Conservation (phyloP, 345 rosid genomes). For the Toxicodendron radicans region DNA sequence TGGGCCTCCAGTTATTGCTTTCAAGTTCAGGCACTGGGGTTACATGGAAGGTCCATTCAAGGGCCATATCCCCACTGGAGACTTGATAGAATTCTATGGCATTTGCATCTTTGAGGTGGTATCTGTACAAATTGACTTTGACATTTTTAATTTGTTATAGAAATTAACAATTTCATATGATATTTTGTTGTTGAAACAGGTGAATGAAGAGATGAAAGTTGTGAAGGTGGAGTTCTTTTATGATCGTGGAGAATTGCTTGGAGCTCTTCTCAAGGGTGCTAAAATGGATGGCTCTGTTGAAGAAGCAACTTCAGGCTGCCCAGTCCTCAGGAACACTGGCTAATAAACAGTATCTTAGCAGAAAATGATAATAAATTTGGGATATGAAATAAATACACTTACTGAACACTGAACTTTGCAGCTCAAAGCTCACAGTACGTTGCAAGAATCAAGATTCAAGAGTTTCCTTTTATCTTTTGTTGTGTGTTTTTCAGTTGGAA, state of each 20-base stretch:
- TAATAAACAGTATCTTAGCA: background rate
- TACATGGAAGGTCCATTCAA: conserved; percentile 74
- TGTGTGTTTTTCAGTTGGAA: too few species aligned
- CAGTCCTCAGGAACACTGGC: conserved; percentile 41
- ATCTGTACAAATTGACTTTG: too few species aligned
- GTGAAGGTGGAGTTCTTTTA: conserved; percentile 53
- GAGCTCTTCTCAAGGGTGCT: conserved; percentile 49
- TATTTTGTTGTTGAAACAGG: conserved; percentile 19
- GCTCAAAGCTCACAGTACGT: too few species aligned
- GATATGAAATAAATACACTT: too few species aligned
- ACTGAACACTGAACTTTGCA: too few species aligned
- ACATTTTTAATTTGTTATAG: too few species aligned
- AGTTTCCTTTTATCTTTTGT: too few species aligned
- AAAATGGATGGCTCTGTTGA: conserved; percentile 9
- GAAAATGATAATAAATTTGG: too few species aligned
- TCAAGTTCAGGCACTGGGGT: conserved; percentile 80
- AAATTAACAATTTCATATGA: background rate
- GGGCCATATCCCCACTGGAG: conserved; percentile 57
- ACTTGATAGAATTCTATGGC: conserved; percentile 42
- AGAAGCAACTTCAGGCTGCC: conserved; percentile 38
- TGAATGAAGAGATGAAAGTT: conserved; percentile 48
- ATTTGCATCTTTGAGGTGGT: conserved; percentile 28
- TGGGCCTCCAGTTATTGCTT: conserved; percentile 53
- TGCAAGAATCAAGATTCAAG: too few species aligned
- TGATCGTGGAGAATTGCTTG: conserved; percentile 55